Percentiles rank a stretch among this genome's conserved stretches.
Evolutionary conservation across 2,329 filamentous ascomycete species (phyloP).

Genomic region (Phialocephala sp.): DNA sequence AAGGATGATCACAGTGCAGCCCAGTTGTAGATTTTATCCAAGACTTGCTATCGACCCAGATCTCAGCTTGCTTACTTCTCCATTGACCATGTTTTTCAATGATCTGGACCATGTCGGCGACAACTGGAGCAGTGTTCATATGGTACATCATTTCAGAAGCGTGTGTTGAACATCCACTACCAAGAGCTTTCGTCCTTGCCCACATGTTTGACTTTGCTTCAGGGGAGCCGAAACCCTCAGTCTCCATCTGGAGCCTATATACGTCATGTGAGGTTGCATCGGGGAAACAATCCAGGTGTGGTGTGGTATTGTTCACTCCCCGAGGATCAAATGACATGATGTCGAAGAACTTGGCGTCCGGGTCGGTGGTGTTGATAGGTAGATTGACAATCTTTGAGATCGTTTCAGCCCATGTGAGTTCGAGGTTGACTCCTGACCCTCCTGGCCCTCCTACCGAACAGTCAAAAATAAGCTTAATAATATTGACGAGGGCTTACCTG

Average conservation of each 20-base stretch:
- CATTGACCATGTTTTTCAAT: slow-evolving; percentile 19
- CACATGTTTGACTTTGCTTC: slow-evolving; percentile 8
- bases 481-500: slow-evolving; percentile 35
- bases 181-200: slow-evolving; percentile 14
- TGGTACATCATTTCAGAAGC: slow-evolving; percentile 11
- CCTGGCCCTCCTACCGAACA: slow-evolving; percentile 45
- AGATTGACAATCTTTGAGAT: slow-evolving; percentile 42
- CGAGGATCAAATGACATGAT: slow-evolving; percentile 49
- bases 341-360: slow-evolving; percentile 43
- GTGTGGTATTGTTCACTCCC: slow-evolving; percentile 46
- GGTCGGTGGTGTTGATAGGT: neutral
- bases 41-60: neutral
- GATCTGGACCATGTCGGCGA: slow-evolving; percentile 18
- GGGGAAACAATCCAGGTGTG: slow-evolving; percentile 44
- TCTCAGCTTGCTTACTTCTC: slow-evolving; percentile 15
- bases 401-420: slow-evolving; percentile 34
- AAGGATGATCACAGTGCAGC: slow-evolving; percentile 5
- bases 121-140: slow-evolving; percentile 15
- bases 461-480: neutral
- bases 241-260: slow-evolving; percentile 8
- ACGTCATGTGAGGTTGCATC: slow-evolving; percentile 23
- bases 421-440: slow-evolving; percentile 42
- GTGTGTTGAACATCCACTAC: slow-evolving; percentile 6
- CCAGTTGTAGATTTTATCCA: slow-evolving; percentile 12
- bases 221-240: slow-evolving; percentile 6